Base-by-base conservation (phyloP, 257 asterid genomes). In the Vinca minor region DNA sequence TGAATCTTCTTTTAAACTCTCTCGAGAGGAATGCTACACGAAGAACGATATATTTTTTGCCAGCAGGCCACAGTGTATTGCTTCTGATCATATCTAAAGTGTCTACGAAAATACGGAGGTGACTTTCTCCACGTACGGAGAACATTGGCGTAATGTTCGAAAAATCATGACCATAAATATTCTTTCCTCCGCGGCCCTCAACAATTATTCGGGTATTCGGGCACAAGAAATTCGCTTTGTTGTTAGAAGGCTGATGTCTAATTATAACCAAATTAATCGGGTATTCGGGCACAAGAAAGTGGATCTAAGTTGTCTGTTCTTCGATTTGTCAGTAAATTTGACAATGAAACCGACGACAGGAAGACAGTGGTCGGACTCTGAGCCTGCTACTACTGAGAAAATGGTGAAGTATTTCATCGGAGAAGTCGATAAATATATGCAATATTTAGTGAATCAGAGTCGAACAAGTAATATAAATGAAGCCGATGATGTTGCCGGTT, bases 101-200 rank as follows among this genome's bases (percentile, higher is more conserved):
- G 86, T 85, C 2, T 74, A 78, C 55, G 70, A 76, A 39, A 77
- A 74, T 69, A 81, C 89, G 3, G 67, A 78, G 49, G 68, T 87
- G 1, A 72, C 64, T 0, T 84, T 86, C 86, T 71, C 86, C 6
- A 32, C 89, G 1, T 82, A 87, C 54, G 91, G 92, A 13, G 86
- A 81, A 38, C 86, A 73, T 50, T 85, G 89, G 94, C 77, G 94
- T 64, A 85, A 80, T 71, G 77, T 87, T 0, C 73, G 94, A 8
- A 80, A 77, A 38, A 73, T 85, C 8, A 74, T 87, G 7, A 53
- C 84, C 7, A 1, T 69, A 0, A 84, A 85, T 58, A 53, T 85
- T 48, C 9, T 85, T n/a, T 87, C 91, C 17, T 15, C 76, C 0
- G 14, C 17, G 14, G 20, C 23, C 1, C 35, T 55, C 54, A 82